Evolutionary conservation across 2,329 filamentous ascomycete species (phyloP).

Genomic region (Aspergillus quadricinctus): DNA sequence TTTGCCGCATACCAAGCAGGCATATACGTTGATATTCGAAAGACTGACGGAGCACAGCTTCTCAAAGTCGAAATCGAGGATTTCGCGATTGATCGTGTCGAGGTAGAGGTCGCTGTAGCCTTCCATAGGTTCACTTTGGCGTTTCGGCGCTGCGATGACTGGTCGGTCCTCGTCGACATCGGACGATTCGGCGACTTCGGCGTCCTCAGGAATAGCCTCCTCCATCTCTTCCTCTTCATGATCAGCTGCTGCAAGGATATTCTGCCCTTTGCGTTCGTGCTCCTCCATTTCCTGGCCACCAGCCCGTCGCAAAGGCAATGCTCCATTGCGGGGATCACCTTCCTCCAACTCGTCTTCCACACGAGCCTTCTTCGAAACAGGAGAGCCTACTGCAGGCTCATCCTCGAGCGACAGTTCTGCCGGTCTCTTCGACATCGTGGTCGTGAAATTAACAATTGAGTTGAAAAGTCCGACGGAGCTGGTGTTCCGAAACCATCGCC

Average conservation of each 20-base stretch:
- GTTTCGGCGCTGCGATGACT: constrained; percentile 40
- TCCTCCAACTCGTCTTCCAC: constrained; percentile 34
- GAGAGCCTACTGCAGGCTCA: constrained; percentile 32
- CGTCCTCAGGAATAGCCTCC: constrained; percentile 26
- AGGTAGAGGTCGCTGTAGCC: constrained; percentile 96
- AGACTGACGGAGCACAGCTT: constrained; percentile 95
- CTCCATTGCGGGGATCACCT: constrained; percentile 21
- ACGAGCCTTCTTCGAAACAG: constrained; percentile 42
- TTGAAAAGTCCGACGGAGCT: constrained; percentile 6
- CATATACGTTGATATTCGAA: constrained; percentile 98
- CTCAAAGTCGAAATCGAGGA: constrained; percentile 97
- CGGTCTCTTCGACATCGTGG: constrained; percentile 45
- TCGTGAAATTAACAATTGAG: constrained; percentile 6
- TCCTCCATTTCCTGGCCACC: constrained; percentile 30
- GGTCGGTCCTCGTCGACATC: constrained; percentile 36
- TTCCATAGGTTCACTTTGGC: constrained; percentile 73
- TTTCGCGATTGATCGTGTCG: constrained; percentile 88
- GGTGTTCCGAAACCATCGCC: constrained; percentile 16
- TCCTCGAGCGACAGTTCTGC: constrained; percentile 42
- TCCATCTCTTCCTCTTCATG: constrained; percentile 58
- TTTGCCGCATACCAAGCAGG: constrained; percentile 93
- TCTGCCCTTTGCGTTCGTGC: constrained; percentile 32
- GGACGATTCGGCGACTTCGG: constrained; percentile 16
- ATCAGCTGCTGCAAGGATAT: constrained; percentile 57
- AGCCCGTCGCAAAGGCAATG: constrained; percentile 21